Evolutionary conservation across 805 yeast species (phyloP).

Genomic region (Ogataea haglerorum): DNA sequence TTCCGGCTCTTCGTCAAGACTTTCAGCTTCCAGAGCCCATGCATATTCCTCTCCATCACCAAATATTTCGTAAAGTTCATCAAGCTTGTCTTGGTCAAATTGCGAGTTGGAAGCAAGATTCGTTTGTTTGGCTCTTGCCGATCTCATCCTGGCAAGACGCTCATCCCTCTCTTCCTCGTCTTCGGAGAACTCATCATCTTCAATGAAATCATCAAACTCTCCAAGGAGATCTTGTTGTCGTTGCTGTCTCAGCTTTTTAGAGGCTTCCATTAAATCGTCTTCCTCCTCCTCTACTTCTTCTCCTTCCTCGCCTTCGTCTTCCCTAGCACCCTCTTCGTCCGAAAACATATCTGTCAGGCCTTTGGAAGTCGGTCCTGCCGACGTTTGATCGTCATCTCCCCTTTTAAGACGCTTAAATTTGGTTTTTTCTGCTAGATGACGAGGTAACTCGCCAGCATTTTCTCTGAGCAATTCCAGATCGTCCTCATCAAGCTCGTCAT

Average conservation of each 20-base stretch:
- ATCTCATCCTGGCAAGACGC: constrained; percentile 34
- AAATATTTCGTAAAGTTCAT: constrained; percentile 90
- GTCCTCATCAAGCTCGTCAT: constrained; percentile 85
- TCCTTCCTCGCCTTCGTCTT: constrained; percentile 22
- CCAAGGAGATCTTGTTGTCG: constrained; percentile 44
- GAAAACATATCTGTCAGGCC: constrained; percentile 70
- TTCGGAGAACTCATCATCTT: constrained; percentile 93
- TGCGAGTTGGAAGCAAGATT: constrained; percentile 37
- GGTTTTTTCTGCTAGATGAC: constrained; percentile 35
- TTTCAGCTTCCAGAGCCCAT: constrained; percentile 95
- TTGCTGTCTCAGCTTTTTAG: constrained; percentile 25
- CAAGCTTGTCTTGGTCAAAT: constrained; percentile 84
- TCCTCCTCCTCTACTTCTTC: constrained; percentile 33
- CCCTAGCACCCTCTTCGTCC: constrained; percentile 46
- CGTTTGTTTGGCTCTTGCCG: constrained; percentile 29
- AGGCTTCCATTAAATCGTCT: constrained; percentile 31
- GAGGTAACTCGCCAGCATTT: constrained; percentile 73
- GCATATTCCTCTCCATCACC: constrained; percentile 97
- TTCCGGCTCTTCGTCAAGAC: constrained; percentile 45
- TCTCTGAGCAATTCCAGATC: constrained; percentile 90
- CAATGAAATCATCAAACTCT: constrained; percentile 95
- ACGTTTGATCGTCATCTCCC: constrained; percentile 48
- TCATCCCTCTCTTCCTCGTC: constrained; percentile 68
- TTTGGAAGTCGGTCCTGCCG: constrained; percentile 19
- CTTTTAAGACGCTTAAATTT: constrained; percentile 82